Evolutionary conservation across 2,329 filamentous ascomycete species (phyloP).

Genomic region (Talaromyces pinophilus): DNA sequence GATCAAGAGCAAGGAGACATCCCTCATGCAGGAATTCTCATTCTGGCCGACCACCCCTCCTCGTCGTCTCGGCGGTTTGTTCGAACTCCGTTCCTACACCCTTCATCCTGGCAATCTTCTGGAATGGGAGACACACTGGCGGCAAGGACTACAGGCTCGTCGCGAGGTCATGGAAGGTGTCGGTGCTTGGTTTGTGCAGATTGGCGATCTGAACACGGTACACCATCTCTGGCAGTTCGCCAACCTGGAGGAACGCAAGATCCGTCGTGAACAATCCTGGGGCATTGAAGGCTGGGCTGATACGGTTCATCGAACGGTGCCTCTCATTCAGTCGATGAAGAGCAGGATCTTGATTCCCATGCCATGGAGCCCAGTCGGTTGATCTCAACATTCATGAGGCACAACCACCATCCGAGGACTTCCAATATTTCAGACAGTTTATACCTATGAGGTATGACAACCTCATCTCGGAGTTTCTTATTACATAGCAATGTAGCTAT

Average conservation of each 20-base stretch:
- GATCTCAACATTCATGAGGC: constrained; percentile 30
- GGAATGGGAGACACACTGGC: constrained; percentile 99
- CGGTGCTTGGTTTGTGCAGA: constrained; percentile 97
- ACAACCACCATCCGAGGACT: neutral
- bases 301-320: constrained; percentile 97
- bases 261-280: constrained; percentile 92
- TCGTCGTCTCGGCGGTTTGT: constrained; percentile 84
- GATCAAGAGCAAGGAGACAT: constrained; percentile 80
- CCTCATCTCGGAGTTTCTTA: neutral
- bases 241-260: constrained; percentile 88
- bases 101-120: constrained; percentile 92
- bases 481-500: neutral
- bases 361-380: constrained; percentile 93
- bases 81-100: constrained; percentile 95
- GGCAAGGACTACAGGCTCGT: constrained; percentile 83
- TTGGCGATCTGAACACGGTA: constrained; percentile 95
- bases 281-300: constrained; percentile 92
- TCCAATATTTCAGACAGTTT: neutral
- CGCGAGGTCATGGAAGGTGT: constrained; percentile 98
- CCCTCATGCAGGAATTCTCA: constrained; percentile 98
- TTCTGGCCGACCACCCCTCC: constrained; percentile 98
- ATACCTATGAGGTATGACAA: constrained; percentile 3
- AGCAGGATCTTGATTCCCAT: constrained; percentile 89
- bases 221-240: constrained; percentile 99
- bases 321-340: constrained; percentile 95